Evolutionary conservation across 148 eudicot species (phyloP).

Genomic region (Bassia scoparia): DNA sequence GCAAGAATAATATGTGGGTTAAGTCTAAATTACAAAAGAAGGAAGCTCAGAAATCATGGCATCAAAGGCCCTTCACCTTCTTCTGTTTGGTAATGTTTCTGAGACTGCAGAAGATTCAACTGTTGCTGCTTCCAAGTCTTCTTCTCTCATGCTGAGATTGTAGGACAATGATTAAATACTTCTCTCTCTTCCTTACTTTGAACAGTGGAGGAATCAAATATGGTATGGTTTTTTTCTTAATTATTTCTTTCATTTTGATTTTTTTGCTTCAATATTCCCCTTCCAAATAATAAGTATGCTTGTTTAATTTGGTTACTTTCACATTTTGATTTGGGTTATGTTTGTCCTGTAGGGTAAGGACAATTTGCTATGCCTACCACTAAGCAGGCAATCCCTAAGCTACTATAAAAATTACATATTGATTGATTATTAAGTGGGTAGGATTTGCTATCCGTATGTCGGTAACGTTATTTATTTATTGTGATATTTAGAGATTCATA

Average conservation of each 20-base stretch:
- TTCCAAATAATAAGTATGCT: no score
- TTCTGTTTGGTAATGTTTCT: conserved; percentile 52
- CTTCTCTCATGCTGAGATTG: conserved; percentile 27
- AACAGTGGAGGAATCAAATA: conserved; percentile 56
- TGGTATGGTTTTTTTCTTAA: conserved; percentile 14
- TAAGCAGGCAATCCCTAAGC: no score
- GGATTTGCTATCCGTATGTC: no score
- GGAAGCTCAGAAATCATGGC: conserved; percentile 52
- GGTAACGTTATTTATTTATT: no score
- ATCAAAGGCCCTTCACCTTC: conserved; percentile 67
- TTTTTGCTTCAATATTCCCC: background rate
- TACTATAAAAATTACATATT: no score
- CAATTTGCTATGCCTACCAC: no score
- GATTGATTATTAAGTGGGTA: no score
- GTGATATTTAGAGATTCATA: no score
- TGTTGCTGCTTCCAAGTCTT: conserved; percentile 20
- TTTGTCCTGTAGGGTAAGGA: no score
- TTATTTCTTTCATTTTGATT: background rate
- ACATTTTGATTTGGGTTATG: no score
- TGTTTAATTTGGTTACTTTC: no score
- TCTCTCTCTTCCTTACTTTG: conserved; percentile 75
- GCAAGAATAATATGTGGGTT: conserved; percentile 31
- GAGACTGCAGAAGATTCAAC: conserved; percentile 64
- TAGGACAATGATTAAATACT: conserved; percentile 65
- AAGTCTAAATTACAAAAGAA: conserved; percentile 34